Percentiles rank a stretch among this genome's conserved stretches.
These are phyloP conservation scores for Hypoxylon sp. DNA, from an alignment of 2,329 filamentous ascomycete genomes.

Conservation along the genomic window DNA sequence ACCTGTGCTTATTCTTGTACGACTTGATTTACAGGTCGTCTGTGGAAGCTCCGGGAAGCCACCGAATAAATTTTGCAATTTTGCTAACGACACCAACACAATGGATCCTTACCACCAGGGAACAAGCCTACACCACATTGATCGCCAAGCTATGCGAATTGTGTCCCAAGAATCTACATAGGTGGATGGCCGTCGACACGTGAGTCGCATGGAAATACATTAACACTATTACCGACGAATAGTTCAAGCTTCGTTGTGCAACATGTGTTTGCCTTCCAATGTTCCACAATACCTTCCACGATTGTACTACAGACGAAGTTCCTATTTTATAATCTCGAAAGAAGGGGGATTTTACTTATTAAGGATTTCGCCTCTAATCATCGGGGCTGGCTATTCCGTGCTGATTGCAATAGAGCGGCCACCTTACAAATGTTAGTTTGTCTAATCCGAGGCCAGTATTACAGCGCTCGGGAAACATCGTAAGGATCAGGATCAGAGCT, in stretches of 20 bases:
- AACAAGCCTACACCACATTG: conserved; percentile 2
- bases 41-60: conserved; percentile 10
- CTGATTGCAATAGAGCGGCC: not conserved
- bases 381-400: not conserved
- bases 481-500: conserved; percentile 8
- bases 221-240: conserved; percentile 9
- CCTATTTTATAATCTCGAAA: conserved; percentile 1
- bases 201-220: conserved; percentile 9
- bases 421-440: not conserved
- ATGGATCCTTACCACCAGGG: not conserved
- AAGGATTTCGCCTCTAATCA: not conserved
- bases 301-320: conserved; percentile 5
- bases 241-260: conserved; percentile 4
- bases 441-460: not conserved
- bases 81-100: conserved; percentile 2
- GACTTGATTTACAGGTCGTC: conserved; percentile 10
- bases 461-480: conserved; percentile 6
- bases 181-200: not conserved
- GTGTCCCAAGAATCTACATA: too few species aligned
- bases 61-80: conserved; percentile 3
- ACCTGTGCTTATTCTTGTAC: conserved; percentile 18
- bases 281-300: not conserved
- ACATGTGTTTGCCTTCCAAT: not conserved
- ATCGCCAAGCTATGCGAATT: conserved; percentile 1
- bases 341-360: conserved; percentile 2